These are phyloP conservation scores for Stylosanthes scabra DNA, from an alignment of 331 rosid genomes.

Conservation along the genomic window DNA sequence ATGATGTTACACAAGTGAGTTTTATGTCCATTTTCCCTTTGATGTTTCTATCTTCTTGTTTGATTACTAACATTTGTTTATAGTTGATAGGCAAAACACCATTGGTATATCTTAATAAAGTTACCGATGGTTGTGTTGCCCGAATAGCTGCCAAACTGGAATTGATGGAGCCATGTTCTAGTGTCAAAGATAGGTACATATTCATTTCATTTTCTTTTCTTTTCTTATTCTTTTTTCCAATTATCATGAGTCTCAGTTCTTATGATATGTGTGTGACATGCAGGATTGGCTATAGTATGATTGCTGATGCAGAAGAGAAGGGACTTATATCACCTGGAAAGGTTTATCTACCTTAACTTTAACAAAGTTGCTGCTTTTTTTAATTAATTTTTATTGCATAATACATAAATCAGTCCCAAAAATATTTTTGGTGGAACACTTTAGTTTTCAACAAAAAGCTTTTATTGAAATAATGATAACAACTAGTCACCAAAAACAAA, in stretches of 20 bases:
- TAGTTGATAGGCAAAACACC: constrained; percentile 77
- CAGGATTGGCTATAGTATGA: constrained; percentile 81
- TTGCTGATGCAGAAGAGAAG: constrained; percentile 75
- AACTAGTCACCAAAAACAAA: too few species aligned
- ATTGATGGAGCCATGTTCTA: constrained; percentile 76
- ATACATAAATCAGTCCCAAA: too few species aligned
- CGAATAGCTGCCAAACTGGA: constrained; percentile 78
- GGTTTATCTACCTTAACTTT: constrained; percentile 48
- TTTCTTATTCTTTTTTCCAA: not conserved
- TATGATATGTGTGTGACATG: constrained; percentile 20
- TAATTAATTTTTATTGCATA: not conserved
- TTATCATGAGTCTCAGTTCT: constrained; percentile 3
- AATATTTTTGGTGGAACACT: too few species aligned
- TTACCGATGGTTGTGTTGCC: constrained; percentile 64
- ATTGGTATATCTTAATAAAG: constrained; percentile 65
- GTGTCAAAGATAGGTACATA: constrained; percentile 74
- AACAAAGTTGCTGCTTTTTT: not conserved
- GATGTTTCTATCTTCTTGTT: constrained; percentile 30
- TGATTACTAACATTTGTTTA: constrained; percentile 6
- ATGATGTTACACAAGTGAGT: constrained; percentile 70
- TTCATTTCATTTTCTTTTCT: not conserved
- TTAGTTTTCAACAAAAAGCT: too few species aligned
- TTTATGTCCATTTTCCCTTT: not conserved
- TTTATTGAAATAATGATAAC: too few species aligned
- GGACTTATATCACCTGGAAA: constrained; percentile 75